A percentile compares a stretch with the other conserved stretches of the same genome.
Conservation (phyloP, 257 asterid genomes). For the Primulina eburnea region DNA sequence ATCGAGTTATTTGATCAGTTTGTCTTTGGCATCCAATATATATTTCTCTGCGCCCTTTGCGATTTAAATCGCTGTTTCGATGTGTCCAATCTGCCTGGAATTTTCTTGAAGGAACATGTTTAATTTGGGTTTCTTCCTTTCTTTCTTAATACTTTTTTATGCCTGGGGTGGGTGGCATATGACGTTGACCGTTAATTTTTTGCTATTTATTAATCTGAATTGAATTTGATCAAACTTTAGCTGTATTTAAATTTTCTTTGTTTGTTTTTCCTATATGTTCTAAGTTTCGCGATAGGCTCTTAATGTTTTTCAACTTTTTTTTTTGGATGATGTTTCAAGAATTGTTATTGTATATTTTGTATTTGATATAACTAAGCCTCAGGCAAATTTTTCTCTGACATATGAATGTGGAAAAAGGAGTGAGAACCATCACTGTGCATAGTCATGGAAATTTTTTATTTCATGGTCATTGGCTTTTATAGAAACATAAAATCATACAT, state of each 20-base stretch:
- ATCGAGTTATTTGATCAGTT: neutral
- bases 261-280: neutral
- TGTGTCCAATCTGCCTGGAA: neutral
- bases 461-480: neutral
- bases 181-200: neutral
- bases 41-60: neutral
- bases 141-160: neutral
- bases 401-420: slow-evolving; percentile 12
- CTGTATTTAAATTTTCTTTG: neutral
- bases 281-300: slow-evolving; percentile 3
- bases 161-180: neutral
- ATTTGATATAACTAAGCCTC: slow-evolving; percentile 7
- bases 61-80: neutral
- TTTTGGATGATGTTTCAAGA: slow-evolving; percentile 1
- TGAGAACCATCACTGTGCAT: slow-evolving; percentile 18
- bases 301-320: neutral
- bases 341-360: neutral
- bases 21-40: neutral
- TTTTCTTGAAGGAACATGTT: neutral
- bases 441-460: slow-evolving; percentile 22
- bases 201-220: no score
- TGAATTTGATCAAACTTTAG: neutral
- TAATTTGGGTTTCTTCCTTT: neutral
- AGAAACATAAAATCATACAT: neutral
- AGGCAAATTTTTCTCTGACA: neutral